These are phyloP conservation scores for Lenzites betulinus DNA, from an alignment of 768 basidiomycete species.

Conservation along the genomic window DNA sequence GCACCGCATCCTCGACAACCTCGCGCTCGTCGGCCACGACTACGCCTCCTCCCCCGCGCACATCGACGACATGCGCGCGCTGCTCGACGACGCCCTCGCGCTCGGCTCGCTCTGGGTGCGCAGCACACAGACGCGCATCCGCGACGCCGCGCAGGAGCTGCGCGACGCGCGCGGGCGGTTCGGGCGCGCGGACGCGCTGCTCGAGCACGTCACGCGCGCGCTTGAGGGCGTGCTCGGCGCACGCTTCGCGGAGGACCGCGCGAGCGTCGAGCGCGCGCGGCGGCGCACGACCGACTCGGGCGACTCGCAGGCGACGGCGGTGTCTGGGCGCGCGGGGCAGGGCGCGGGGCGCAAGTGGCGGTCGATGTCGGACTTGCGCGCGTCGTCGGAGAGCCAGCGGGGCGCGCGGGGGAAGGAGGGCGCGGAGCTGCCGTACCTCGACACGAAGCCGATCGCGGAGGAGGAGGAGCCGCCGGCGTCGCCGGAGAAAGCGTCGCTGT, in stretches of 20 bases:
- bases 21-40: conserved; percentile 51
- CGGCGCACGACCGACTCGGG: conserved; percentile 61
- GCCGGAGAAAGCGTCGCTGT: conserved; percentile 10
- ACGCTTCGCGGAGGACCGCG: conserved; percentile 19
- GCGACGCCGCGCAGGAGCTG: conserved; percentile 53
- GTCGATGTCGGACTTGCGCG: conserved; percentile 24
- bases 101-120: conserved; percentile 48
- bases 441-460: conserved; percentile 16
- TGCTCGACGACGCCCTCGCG: conserved; percentile 50
- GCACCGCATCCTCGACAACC: conserved; percentile 54
- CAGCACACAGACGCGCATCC: conserved; percentile 54
- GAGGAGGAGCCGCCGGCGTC: conserved; percentile 9
- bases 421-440: conserved; percentile 7
- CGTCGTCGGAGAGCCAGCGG: conserved; percentile 4
- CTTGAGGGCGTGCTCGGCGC: conserved; percentile 47
- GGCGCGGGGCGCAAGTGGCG: conserved; percentile 23
- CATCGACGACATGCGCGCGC: conserved; percentile 45
- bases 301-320: conserved; percentile 62
- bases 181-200: conserved; percentile 45
- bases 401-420: not conserved
- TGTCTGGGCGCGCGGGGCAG: conserved; percentile 31
- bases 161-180: conserved; percentile 47
- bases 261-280: conserved; percentile 30
- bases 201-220: conserved; percentile 45
- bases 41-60: conserved; percentile 25